These are phyloP conservation scores for Taphrina flavorubra DNA, from an alignment of 1,139 yeast species.

Conservation along the genomic window DNA sequence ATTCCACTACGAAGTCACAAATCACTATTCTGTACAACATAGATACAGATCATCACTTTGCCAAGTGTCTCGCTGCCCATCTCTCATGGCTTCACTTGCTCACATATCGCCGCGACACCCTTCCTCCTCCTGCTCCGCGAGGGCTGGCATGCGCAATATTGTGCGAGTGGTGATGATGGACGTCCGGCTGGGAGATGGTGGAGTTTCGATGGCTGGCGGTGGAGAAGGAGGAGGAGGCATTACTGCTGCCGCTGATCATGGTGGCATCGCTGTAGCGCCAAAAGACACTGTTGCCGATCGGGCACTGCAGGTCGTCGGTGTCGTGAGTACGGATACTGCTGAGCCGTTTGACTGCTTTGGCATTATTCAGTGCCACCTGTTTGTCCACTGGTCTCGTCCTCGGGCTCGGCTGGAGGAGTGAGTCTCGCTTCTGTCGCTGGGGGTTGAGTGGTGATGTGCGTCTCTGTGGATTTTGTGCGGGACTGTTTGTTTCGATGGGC, in stretches of 20 bases:
- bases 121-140: background rate
- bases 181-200: background rate
- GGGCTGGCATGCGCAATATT: background rate
- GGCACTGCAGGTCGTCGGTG: background rate
- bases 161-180: background rate
- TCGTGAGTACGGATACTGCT: background rate
- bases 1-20: too few species aligned
- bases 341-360: conserved; percentile 6
- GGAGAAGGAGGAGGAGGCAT: background rate
- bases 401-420: conserved; percentile 7
- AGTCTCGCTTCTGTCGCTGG: conserved; percentile 5
- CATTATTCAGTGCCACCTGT: background rate
- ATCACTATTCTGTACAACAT: background rate
- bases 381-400: background rate
- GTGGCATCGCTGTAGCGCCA: conserved; percentile 25
- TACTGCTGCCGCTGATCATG: background rate
- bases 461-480: background rate
- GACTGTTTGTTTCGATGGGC: background rate
- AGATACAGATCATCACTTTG: background rate
- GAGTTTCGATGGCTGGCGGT: conserved; percentile 1
- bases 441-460: conserved; percentile 1
- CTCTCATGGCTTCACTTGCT: too few species aligned
- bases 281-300: background rate
- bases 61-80: background rate
- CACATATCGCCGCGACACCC: too few species aligned